Conservation (phyloP, 768 basidiomycete species). For the Symmetrospora coprosmae region DNA sequence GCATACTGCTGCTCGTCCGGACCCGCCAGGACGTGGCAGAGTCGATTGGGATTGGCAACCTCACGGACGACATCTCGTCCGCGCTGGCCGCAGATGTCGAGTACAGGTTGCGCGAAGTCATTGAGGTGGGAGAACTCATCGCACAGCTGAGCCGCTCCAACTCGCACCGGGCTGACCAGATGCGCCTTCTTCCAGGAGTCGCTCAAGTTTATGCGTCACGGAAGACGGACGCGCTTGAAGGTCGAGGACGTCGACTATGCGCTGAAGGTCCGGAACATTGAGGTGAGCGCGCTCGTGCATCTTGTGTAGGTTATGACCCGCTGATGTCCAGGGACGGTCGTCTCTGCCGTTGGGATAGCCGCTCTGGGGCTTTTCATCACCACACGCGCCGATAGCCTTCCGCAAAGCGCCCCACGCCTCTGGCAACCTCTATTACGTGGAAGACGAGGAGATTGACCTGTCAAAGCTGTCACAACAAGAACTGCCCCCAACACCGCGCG, state of each 20-base stretch:
- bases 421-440: constrained; percentile 75
- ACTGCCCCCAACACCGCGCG: constrained; percentile 64
- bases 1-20: not conserved
- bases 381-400: constrained; percentile 42
- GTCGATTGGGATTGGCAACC: constrained; percentile 56
- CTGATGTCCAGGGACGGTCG: not conserved
- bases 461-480: constrained; percentile 76
- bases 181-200: constrained; percentile 54
- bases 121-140: constrained; percentile 50
- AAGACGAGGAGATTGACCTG: constrained; percentile 96
- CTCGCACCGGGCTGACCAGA: not conserved
- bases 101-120: constrained; percentile 84
- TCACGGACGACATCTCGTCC: constrained; percentile 65
- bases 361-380: constrained; percentile 68
- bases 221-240: constrained; percentile 72
- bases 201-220: constrained; percentile 89
- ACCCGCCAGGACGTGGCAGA: constrained; percentile 70
- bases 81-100: constrained; percentile 90
- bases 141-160: no score
- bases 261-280: constrained; percentile 83
- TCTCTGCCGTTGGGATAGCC: constrained; percentile 40
- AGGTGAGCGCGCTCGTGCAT: constrained; percentile 38
- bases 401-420: constrained; percentile 46
- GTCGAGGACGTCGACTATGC: constrained; percentile 87
- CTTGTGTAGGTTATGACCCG: not conserved